Evolutionary conservation across 768 basidiomycete genomes (phyloP).

Genomic region (Grammothele lineata): DNA sequence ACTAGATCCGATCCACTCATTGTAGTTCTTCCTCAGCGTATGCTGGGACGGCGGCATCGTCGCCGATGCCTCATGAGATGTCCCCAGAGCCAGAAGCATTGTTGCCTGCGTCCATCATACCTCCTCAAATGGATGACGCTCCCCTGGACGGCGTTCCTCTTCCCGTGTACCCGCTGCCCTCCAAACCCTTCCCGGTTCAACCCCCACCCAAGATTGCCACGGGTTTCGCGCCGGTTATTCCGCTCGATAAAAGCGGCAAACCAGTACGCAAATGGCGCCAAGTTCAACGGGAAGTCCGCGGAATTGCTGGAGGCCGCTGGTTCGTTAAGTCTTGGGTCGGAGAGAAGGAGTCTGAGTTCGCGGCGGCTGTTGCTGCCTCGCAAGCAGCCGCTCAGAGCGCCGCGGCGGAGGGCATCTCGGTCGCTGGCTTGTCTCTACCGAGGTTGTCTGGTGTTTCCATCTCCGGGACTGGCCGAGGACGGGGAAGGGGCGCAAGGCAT

Average conservation of each 20-base stretch:
- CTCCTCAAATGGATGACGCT: conserved; percentile 34
- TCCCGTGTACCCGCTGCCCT: conserved; percentile 73
- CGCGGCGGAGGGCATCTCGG: conserved; percentile 8
- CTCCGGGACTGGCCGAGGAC: conserved; percentile 12
- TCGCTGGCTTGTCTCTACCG: conserved; percentile 16
- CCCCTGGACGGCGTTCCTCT: conserved; percentile 58
- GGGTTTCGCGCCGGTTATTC: conserved; percentile 62
- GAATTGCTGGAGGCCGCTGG: conserved; percentile 83
- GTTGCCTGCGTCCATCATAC: conserved; percentile 5
- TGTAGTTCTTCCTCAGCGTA: conserved; percentile 38
- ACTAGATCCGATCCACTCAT: background rate
- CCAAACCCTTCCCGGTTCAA: conserved; percentile 82
- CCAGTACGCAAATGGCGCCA: conserved; percentile 70
- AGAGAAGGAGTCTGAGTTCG: conserved; percentile 70
- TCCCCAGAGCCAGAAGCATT: conserved; percentile 27
- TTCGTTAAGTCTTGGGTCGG: conserved; percentile 81
- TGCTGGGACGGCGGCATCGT: conserved; percentile 70
- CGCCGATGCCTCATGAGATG: conserved; percentile 52
- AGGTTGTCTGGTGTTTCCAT: conserved; percentile 17
- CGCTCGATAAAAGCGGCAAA: conserved; percentile 60
- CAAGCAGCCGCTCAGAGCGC: conserved; percentile 15
- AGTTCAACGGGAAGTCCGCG: conserved; percentile 73
- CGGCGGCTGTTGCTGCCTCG: conserved; percentile 22
- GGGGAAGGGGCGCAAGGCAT: conserved; percentile 9
- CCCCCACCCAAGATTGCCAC: conserved; percentile 71